These are phyloP conservation scores for Trypanosoma avium DNA, from an alignment of 208 protist genomes.

Conservation along the genomic window DNA sequence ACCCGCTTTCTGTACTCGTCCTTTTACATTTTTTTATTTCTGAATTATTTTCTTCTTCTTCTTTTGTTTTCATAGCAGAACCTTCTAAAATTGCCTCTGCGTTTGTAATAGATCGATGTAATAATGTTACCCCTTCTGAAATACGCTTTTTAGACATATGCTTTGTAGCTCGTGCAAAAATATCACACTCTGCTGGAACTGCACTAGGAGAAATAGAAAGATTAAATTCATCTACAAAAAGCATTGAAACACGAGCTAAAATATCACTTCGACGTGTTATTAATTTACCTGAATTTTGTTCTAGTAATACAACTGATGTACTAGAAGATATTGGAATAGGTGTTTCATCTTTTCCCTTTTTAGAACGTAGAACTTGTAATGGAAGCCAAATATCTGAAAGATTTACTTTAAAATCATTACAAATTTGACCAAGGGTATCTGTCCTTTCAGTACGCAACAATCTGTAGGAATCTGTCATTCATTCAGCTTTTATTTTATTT, in stretches of 20 bases:
- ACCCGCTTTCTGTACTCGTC: slow-evolving; percentile 1
- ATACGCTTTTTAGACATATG: slow-evolving; percentile 39
- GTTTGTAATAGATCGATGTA: slow-evolving; percentile 37
- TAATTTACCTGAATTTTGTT: slow-evolving; percentile 32
- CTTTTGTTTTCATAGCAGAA: too few relatives aligned
- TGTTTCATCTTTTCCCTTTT: slow-evolving; percentile 22
- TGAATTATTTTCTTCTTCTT: background rate
- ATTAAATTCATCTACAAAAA: slow-evolving; percentile 20
- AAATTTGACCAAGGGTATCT: slow-evolving; percentile 36
- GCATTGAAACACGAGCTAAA: slow-evolving; percentile 27
- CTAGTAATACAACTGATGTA: slow-evolving; percentile 43
- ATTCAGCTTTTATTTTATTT: slow-evolving; percentile 5
- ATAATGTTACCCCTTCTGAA: slow-evolving; percentile 26
- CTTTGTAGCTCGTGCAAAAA: slow-evolving; percentile 62
- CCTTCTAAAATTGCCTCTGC: slow-evolving; percentile 38
- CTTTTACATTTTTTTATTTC: background rate
- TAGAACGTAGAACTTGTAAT: slow-evolving; percentile 23
- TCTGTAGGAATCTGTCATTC: slow-evolving; percentile 11
- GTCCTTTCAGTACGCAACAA: slow-evolving; percentile 17
- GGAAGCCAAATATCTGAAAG: slow-evolving; percentile 62
- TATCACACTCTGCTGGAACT: slow-evolving; percentile 33
- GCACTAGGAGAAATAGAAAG: slow-evolving; percentile 30
- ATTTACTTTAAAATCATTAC: slow-evolving; percentile 24
- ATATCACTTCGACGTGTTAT: slow-evolving; percentile 33
- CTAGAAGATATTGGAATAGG: slow-evolving; percentile 32